Percentiles rank a stretch among this genome's conserved stretches.
These are phyloP conservation scores for Chloranthus sessilifolius DNA, from an alignment of 164 flowering plant species.

Conservation along the genomic window DNA sequence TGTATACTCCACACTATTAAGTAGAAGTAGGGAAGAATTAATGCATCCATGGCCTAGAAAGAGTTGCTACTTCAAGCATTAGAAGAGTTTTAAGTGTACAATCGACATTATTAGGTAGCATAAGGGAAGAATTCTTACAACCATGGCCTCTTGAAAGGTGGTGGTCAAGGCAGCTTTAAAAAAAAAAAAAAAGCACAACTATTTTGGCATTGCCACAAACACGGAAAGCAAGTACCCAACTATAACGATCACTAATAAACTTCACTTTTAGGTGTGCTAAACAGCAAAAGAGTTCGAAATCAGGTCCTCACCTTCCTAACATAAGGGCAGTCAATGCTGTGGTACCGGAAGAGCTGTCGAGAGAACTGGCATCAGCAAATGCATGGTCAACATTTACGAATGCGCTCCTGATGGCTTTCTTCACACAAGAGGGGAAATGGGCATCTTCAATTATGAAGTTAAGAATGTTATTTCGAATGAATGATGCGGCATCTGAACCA, in stretches of 20 bases:
- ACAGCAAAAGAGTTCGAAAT: not conserved
- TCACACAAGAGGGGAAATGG: slow-evolving; percentile 53
- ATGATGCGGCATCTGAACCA: slow-evolving; percentile 80
- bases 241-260: not conserved
- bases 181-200: not conserved
- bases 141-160: too few species aligned
- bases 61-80: not conserved
- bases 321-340: slow-evolving; percentile 83
- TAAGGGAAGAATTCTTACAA: too few species aligned
- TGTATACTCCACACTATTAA: too few species aligned
- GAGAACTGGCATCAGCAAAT: slow-evolving; percentile 66
- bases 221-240: not conserved
- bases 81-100: too few species aligned
- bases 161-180: too few species aligned
- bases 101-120: too few species aligned
- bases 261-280: not conserved
- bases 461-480: slow-evolving; percentile 59
- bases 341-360: slow-evolving; percentile 90
- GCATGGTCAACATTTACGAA: slow-evolving; percentile 75
- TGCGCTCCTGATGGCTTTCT: slow-evolving; percentile 74
- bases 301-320: slow-evolving; percentile 52
- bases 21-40: not conserved
- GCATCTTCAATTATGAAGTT: slow-evolving; percentile 70
- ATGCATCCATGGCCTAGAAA: slow-evolving; percentile 1
- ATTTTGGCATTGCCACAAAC: too few species aligned